Base-by-base conservation (phyloP, 306 rosid species). In the Astragalus glycyphyllos region DNA sequence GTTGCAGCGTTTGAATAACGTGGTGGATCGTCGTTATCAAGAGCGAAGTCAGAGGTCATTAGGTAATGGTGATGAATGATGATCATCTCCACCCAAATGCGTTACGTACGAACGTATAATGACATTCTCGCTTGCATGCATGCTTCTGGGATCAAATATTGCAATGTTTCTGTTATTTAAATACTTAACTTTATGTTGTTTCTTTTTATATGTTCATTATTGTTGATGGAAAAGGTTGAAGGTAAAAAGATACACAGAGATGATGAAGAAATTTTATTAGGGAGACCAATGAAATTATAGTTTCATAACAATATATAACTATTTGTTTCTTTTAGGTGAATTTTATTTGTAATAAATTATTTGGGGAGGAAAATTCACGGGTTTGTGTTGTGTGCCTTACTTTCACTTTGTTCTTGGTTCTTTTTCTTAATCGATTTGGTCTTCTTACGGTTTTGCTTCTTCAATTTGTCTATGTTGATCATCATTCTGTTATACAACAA, bases 11-110 rank as follows among this genome's bases (percentile, higher is more conserved):
- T 3, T 54, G 73, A 16, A 82, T 37, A 67, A 69, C 9, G 35
- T 20, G 3, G 72, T 20, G 3, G 72, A 85, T 59, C 70, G 41
- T 34, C 38, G 20, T 55, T 77, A 79, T 60, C n/a, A 40, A 0
- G 83, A 74, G 77, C 76, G 72, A 58, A 81, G 50, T n/a, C 11
- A 51, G 12, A 87, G 88, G 82, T 86, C 92, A 38, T 79, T 88
- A 51, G 80, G 86, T 7, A 26, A 38, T 80, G 26, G 7, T 44
- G 48, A 15, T 31, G 8, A 29, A 38, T 80, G 26, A 4, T 44
- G 48, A 15, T 31, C 5, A 29, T 64, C 12, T 8, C 11, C 50
- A 6, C 38, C 26, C n/a, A n/a, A 5, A n/a, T 6, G 44, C n/a
- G n/a, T 26, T 26, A 26, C 31, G 4, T 26, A 26, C 31, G 4